A percentile compares a stretch with the other conserved stretches of the same genome.
Evolutionary conservation across 179 eudicot genomes (phyloP).

Genomic region (Vitellaria paradoxa): DNA sequence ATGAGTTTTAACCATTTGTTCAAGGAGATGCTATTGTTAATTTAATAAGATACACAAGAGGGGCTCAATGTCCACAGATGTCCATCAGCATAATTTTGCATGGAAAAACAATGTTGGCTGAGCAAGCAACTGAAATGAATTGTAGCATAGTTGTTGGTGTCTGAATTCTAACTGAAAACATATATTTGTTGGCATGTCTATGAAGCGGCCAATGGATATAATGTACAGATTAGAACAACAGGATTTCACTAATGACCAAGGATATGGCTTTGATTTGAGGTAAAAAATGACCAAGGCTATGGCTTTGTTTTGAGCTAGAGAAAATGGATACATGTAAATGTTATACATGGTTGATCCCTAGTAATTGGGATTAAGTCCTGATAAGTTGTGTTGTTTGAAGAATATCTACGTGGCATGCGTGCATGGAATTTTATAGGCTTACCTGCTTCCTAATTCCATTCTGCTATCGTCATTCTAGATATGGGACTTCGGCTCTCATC

Average conservation of each 20-base stretch:
- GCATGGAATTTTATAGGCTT: not conserved
- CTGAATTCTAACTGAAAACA: too few species aligned
- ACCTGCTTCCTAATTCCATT: not conserved
- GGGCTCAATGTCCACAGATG: not conserved
- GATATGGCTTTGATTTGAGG: not conserved
- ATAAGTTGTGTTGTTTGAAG: not conserved
- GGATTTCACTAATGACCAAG: not conserved
- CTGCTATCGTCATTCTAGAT: slow-evolving; percentile 34
- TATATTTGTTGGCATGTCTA: too few species aligned
- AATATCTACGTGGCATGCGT: not conserved
- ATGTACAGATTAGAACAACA: too few species aligned
- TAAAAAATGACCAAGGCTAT: too few species aligned
- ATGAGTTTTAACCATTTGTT: not conserved
- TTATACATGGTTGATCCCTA: not conserved
- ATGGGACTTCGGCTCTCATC: slow-evolving; percentile 83
- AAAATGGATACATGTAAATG: not conserved
- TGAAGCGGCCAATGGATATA: too few species aligned
- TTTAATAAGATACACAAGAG: not conserved
- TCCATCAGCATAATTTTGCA: not conserved
- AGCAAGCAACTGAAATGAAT: not conserved
- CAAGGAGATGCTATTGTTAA: not conserved
- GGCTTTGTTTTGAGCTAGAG: too few species aligned
- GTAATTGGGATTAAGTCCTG: not conserved
- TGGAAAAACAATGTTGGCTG: not conserved
- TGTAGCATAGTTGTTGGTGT: too few species aligned